Conservation (phyloP, 2,329 filamentous ascomycete genomes). For the Aureobasidium namibiae region DNA sequence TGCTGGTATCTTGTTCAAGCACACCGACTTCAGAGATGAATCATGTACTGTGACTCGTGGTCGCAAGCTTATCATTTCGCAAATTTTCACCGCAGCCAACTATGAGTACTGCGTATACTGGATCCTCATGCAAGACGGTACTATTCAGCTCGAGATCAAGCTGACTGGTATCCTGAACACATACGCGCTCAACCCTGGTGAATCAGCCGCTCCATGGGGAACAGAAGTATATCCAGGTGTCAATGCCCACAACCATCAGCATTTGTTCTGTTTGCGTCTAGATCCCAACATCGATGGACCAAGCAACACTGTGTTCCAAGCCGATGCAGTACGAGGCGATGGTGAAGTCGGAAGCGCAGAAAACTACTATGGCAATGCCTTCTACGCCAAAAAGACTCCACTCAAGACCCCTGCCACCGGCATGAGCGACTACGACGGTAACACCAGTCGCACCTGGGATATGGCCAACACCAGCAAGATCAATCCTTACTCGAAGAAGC, state of each 20-base stretch:
- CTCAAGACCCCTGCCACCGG: constrained; percentile 61
- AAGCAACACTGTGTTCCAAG: constrained; percentile 65
- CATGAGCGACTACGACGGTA: constrained; percentile 72
- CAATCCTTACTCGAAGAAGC: constrained; percentile 81
- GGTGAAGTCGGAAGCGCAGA: constrained; percentile 70
- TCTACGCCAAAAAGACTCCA: constrained; percentile 77
- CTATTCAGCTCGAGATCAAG: constrained; percentile 82
- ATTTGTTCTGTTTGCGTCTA: constrained; percentile 83
- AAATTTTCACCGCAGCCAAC: constrained; percentile 92
- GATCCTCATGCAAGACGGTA: constrained; percentile 89
- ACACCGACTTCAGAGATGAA: constrained; percentile 81
- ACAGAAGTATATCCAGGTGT: constrained; percentile 86
- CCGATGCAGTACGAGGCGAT: constrained; percentile 63
- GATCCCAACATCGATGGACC: constrained; percentile 82
- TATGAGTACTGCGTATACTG: constrained; percentile 88
- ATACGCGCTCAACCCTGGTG: constrained; percentile 72
- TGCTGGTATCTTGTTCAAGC: constrained; percentile 81
- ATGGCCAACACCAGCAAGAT: constrained; percentile 76
- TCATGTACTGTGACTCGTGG: constrained; percentile 79
- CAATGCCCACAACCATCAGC: constrained; percentile 84
- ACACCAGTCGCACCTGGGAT: constrained; percentile 78
- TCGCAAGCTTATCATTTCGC: constrained; percentile 77
- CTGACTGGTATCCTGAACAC: constrained; percentile 91
- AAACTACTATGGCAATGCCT: constrained; percentile 86
- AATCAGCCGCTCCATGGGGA: constrained; percentile 78